Conservation (phyloP, 2,329 filamentous ascomycete genomes). For the Cyphellophora attinorum region DNA sequence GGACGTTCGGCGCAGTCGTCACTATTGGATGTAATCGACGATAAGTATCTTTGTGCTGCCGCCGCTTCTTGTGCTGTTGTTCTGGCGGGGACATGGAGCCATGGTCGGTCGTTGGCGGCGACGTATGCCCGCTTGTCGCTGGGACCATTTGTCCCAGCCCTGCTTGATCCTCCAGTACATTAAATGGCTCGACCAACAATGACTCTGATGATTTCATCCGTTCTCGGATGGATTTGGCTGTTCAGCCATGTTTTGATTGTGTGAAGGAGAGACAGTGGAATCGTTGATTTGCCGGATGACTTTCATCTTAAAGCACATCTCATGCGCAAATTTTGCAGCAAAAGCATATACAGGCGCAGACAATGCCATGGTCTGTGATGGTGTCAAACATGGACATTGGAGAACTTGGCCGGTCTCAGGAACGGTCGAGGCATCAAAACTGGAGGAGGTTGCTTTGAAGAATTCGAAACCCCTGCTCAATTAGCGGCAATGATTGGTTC, state of each 20-base stretch:
- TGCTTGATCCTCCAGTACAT: no score
- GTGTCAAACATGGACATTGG: no score
- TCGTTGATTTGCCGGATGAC: no score
- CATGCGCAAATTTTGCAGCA: background rate
- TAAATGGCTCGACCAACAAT: background rate
- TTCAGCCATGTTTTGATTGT: no score
- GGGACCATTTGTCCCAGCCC: no score
- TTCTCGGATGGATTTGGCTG: background rate
- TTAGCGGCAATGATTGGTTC: background rate
- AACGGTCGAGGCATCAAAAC: background rate
- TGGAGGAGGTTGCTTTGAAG: background rate
- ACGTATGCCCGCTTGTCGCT: no score
- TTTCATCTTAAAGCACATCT: no score
- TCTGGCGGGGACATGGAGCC: background rate
- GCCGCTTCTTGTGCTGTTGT: background rate
- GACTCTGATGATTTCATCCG: background rate
- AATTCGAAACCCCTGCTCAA: background rate
- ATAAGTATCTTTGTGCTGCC: background rate
- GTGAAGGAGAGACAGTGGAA: no score
- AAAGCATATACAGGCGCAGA: no score
- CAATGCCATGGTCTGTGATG: no score
- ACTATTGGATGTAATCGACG: background rate
- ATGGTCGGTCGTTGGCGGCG: background rate
- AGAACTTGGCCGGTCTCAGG: no score
- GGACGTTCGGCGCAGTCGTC: no score